phyloP scores from a whole-genome alignment of 2,329 filamentous ascomycete species.

The Salinomyces thailandicus region DNA sequence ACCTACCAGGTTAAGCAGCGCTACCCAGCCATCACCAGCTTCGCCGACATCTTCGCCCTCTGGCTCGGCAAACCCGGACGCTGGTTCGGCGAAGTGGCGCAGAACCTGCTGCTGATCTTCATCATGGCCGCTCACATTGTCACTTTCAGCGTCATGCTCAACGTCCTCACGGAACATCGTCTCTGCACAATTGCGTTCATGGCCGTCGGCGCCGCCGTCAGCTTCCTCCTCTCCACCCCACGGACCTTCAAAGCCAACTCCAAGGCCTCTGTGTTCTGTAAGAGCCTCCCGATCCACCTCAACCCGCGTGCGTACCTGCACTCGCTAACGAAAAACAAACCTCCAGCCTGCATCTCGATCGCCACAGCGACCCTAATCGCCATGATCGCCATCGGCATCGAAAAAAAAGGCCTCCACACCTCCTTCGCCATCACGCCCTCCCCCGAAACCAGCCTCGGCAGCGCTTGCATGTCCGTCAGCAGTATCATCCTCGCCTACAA shows the following conservation, averaged over 20 bases:
- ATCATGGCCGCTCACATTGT: conserved; percentile 62
- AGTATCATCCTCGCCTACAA: conserved; percentile 60
- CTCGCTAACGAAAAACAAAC: not conserved
- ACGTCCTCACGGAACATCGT: conserved; percentile 52
- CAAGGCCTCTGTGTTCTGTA: conserved; percentile 51
- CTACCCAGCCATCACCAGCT: conserved; percentile 50
- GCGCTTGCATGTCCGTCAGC: conserved; percentile 49
- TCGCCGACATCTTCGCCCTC: conserved; percentile 56
- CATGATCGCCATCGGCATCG: conserved; percentile 53
- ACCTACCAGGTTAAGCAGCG: conserved; percentile 48
- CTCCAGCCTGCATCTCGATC: conserved; percentile 51
- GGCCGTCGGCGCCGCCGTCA: conserved; percentile 48
- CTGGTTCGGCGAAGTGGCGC: conserved; percentile 52
- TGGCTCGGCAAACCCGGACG: conserved; percentile 51
- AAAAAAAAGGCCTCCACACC: conserved; percentile 29
- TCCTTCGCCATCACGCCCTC: conserved; percentile 32
- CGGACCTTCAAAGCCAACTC: conserved; percentile 53
- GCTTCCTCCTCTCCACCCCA: conserved; percentile 49
- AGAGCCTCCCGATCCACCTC: not conserved
- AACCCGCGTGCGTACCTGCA: not conserved
- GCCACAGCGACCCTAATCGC: conserved; percentile 53
- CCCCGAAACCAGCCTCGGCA: conserved; percentile 22
- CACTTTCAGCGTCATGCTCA: conserved; percentile 59
- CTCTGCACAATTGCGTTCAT: conserved; percentile 49
- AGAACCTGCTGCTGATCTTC: conserved; percentile 56